A percentile compares a stretch with the other conserved stretches of the same genome.
These are phyloP conservation scores for Wickerhamomyces xylosicus DNA, from an alignment of 805 yeast species.

Conservation along the genomic window DNA sequence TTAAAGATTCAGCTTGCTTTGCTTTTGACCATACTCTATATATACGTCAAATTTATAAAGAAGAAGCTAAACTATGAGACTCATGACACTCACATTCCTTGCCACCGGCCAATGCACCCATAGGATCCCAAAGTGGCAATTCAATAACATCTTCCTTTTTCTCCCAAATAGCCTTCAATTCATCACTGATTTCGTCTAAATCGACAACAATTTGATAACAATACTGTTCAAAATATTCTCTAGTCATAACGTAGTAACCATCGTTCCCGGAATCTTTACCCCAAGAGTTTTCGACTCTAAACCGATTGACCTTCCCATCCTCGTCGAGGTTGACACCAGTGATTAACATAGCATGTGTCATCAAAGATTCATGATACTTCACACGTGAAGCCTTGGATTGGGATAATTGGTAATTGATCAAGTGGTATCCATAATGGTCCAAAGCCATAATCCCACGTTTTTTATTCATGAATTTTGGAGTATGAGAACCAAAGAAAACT, in stretches of 20 bases:
- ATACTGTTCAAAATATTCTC: slow-evolving; percentile 64
- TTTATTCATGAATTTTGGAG: slow-evolving; percentile 64
- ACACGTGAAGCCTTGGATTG: slow-evolving; percentile 60
- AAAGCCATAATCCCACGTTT: slow-evolving; percentile 63
- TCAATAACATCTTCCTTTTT: slow-evolving; percentile 28
- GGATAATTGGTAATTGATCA: slow-evolving; percentile 42
- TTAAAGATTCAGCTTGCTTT: no score
- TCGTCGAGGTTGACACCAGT: slow-evolving; percentile 72
- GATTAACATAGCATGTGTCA: slow-evolving; percentile 89
- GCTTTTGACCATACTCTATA: no score
- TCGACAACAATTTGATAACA: slow-evolving; percentile 65
- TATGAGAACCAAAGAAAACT: slow-evolving; percentile 82
- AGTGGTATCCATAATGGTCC: slow-evolving; percentile 55
- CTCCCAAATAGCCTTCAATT: slow-evolving; percentile 4
- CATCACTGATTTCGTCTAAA: slow-evolving; percentile 30
- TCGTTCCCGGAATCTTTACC: slow-evolving; percentile 57
- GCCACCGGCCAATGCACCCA: slow-evolving; percentile 55
- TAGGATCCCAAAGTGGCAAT: slow-evolving; percentile 73
- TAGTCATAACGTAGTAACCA: slow-evolving; percentile 65
- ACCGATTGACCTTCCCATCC: slow-evolving; percentile 47
- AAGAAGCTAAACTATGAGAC: no score
- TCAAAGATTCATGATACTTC: slow-evolving; percentile 55
- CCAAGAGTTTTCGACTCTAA: slow-evolving; percentile 75
- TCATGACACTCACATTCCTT: background rate
- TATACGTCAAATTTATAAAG: no score